A percentile compares a stretch with the other conserved stretches of the same genome.
Evolutionary conservation across 2,329 filamentous ascomycete species (phyloP).

Genomic region (Epichloe hybrida): DNA sequence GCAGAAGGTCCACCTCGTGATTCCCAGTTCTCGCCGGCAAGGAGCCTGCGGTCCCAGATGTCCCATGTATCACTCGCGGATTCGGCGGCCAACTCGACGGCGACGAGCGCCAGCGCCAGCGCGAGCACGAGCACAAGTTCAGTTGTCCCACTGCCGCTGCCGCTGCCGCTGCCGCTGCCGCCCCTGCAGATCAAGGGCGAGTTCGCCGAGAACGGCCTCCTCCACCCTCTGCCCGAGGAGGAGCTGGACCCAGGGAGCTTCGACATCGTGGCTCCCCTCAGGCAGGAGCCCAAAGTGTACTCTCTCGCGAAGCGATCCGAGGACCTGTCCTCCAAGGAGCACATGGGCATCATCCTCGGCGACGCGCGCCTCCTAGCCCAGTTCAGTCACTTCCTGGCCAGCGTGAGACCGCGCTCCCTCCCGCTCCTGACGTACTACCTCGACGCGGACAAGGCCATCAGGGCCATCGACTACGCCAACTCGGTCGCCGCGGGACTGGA

Average conservation of each 20-base stretch:
- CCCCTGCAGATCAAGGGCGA: background rate
- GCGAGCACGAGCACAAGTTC: background rate
- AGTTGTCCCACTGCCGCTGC: background rate
- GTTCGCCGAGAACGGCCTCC: background rate
- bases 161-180: background rate
- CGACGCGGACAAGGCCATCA: conserved; percentile 55
- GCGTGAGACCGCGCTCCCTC: conserved; percentile 46
- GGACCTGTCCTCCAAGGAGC: conserved; percentile 50
- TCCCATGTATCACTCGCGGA: background rate
- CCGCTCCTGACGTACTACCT: conserved; percentile 59
- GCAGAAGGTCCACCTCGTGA: background rate
- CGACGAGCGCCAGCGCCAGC: background rate
- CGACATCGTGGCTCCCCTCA: background rate
- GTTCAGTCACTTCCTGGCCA: conserved; percentile 54
- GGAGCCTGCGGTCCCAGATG: background rate
- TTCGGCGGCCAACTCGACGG: background rate
- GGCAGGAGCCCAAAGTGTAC: conserved; percentile 13
- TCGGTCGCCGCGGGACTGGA: conserved; percentile 49
- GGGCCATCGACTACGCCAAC: conserved; percentile 59
- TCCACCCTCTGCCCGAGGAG: background rate
- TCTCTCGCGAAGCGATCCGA: conserved; percentile 52
- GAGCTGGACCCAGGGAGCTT: conserved; percentile 1
- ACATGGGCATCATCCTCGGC: conserved; percentile 51
- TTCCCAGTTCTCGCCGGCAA: background rate
- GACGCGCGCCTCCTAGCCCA: conserved; percentile 48